Percentiles rank a stretch among this genome's conserved stretches.
Conservation (phyloP, 192 early-diverging fungal species). For the Linnemannia hyalina region DNA sequence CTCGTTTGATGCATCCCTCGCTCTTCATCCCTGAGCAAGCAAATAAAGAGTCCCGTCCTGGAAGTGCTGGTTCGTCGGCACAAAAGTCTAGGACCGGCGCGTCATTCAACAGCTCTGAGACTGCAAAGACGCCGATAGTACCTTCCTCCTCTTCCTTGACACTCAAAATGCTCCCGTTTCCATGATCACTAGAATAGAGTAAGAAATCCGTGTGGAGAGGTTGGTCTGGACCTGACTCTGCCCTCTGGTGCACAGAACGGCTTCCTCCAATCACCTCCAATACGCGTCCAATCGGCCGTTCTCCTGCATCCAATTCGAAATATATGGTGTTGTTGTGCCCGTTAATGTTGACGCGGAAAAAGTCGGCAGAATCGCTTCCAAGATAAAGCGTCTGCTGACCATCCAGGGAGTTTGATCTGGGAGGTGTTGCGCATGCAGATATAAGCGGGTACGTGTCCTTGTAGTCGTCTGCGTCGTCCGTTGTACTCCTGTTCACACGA, state of each 20-base stretch:
- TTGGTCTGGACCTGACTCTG: not conserved
- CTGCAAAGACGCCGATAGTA: slow-evolving; percentile 31
- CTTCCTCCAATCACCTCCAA: slow-evolving; percentile 24
- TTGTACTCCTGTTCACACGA: not conserved
- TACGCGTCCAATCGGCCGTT: slow-evolving; percentile 26
- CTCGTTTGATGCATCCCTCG: slow-evolving; percentile 19
- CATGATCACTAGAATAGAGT: slow-evolving; percentile 41
- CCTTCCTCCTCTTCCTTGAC: slow-evolving; percentile 42
- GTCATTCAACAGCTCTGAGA: slow-evolving; percentile 27
- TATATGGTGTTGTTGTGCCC: slow-evolving; percentile 25
- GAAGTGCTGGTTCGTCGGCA: slow-evolving; percentile 21
- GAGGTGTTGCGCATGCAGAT: slow-evolving; percentile 40
- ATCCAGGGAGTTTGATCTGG: slow-evolving; percentile 2
- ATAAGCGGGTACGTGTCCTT: slow-evolving; percentile 23
- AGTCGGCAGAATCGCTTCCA: slow-evolving; percentile 44
- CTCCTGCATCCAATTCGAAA: slow-evolving; percentile 39
- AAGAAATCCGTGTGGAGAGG: slow-evolving; percentile 39
- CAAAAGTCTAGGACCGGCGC: slow-evolving; percentile 48
- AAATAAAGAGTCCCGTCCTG: slow-evolving; percentile 39
- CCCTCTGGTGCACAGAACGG: not conserved
- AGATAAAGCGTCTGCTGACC: slow-evolving; percentile 44
- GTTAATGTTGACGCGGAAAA: slow-evolving; percentile 41
- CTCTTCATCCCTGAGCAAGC: slow-evolving; percentile 45
- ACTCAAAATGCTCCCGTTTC: slow-evolving; percentile 29
- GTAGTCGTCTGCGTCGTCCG: too few relatives aligned